Conservation (phyloP, 2,329 filamentous ascomycete genomes). For the Arthrobotrys pseudoclavata region DNA sequence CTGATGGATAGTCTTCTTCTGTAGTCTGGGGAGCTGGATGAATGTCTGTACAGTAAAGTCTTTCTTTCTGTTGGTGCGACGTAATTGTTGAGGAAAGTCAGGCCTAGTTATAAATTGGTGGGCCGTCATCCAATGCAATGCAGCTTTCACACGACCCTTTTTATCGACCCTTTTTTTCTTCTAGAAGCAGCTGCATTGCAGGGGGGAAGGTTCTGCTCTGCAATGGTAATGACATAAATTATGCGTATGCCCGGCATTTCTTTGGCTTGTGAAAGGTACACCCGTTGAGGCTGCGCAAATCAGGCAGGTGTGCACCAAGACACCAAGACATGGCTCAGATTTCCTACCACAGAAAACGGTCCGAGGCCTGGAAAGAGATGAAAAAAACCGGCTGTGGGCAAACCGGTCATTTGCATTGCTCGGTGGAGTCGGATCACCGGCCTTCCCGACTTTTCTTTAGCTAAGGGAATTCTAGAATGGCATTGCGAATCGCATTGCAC, state of each 20-base stretch:
- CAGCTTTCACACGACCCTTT: slow-evolving; percentile 27
- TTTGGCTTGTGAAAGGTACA: slow-evolving; percentile 57
- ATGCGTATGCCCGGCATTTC: slow-evolving; percentile 33
- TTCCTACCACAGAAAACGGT: slow-evolving; percentile 28
- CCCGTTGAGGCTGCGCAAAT: slow-evolving; percentile 52
- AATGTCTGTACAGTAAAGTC: not conserved
- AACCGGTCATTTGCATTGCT: slow-evolving; percentile 16
- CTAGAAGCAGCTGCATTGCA: slow-evolving; percentile 25
- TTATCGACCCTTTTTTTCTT: slow-evolving; percentile 22
- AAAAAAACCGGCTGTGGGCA: slow-evolving; percentile 8
- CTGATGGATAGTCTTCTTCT: slow-evolving; percentile 4
- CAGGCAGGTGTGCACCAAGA: slow-evolving; percentile 44
- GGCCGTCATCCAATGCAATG: slow-evolving; percentile 8
- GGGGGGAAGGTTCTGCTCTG: slow-evolving; percentile 22
- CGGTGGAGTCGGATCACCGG: slow-evolving; percentile 20
- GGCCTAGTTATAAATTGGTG: slow-evolving; percentile 35
- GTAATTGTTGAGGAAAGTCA: slow-evolving; percentile 47
- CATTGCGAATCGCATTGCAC: slow-evolving; percentile 21
- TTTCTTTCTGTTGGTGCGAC: slow-evolving; percentile 28
- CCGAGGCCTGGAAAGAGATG: slow-evolving; percentile 25
- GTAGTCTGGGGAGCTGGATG: not conserved
- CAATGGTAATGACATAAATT: slow-evolving; percentile 45
- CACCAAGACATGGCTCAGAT: slow-evolving; percentile 24
- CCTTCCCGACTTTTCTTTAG: slow-evolving; percentile 17
- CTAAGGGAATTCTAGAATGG: slow-evolving; percentile 16